Evolutionary conservation across 2,329 filamentous ascomycete species (phyloP), one percentile per base, ranked within the genome.

Genomic region (Verticillium zaregamsianum): DNA sequence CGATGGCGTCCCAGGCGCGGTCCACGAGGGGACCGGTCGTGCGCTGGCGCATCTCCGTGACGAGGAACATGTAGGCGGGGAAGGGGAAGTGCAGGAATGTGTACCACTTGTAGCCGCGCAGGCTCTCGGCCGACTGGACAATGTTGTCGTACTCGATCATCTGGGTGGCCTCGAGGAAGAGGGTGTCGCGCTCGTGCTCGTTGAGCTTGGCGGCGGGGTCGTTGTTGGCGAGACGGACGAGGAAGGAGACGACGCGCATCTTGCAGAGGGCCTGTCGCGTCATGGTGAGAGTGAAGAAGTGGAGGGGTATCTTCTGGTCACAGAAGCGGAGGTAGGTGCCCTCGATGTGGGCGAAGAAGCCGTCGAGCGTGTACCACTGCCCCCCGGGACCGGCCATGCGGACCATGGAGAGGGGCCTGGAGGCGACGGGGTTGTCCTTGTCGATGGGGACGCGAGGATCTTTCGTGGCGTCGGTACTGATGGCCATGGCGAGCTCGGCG

Each of bases 131-230:
- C 1, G 77, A 76, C 64, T 86, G 82, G 25, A 87, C 79, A 39
- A 82, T 68, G 63, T 83, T 85, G 70, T 87, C 85, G 63, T 83
- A 84, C 70, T 87, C 85, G 31, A 87, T 75, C 79, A 86, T 85
- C 64, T 80, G 77, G 49, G 84, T 82, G 14, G 84, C 82, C 63
- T 85, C 80, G 35, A 81, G 68, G 66, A 86, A 82, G 39, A 86
- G 76, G 6, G 71, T 75, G 55, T 86, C 82, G 23, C 82, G 80
- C 66, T 86, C 82, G 3, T 72, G 65, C 2, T 79, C 72, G 58
- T 80, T 77, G 11, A 82, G 70, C 2, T 74, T 70, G 54, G 67
- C 59, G 59, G 64, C 67, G 15, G 71, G 69, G 40, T 77, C 73
- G 25, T 70, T 72, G 64, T 77, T 75, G 58, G 79, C 78, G 58